A percentile compares a stretch with the other conserved stretches of the same genome.
These are phyloP conservation scores for Ophiostoma sp. DNA, from an alignment of 2,329 filamentous ascomycete species.

Conservation along the genomic window DNA sequence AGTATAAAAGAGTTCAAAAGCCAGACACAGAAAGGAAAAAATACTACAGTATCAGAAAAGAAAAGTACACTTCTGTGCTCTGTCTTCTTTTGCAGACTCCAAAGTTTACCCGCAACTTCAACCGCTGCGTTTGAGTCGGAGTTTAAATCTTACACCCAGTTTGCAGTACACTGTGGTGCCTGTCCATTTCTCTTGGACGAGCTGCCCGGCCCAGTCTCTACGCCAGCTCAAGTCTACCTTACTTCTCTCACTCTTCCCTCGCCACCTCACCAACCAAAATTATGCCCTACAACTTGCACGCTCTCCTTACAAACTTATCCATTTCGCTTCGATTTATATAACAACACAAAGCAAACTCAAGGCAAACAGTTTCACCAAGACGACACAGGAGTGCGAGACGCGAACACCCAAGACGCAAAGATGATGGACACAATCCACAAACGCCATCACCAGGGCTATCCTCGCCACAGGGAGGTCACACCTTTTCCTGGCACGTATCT, in stretches of 20 bases:
- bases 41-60: constrained; percentile 10
- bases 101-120: background rate
- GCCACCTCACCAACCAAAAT: background rate
- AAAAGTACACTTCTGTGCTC: background rate
- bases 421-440: background rate
- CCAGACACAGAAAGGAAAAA: constrained; percentile 25
- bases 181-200: background rate
- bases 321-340: background rate
- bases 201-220: background rate
- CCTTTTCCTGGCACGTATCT: background rate
- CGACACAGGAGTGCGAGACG: background rate
- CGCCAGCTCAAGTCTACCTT: background rate
- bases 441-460: background rate
- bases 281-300: background rate
- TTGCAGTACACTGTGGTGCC: background rate
- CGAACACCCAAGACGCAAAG: too few relatives aligned
- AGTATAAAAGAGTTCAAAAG: constrained; percentile 12
- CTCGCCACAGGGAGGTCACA: background rate
- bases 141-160: too few relatives aligned
- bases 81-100: background rate
- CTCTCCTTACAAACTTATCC: background rate
- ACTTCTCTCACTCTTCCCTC: background rate
- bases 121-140: background rate
- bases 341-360: background rate
- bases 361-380: background rate